Conservation (phyloP, 495 filamentous ascomycete genomes). For the Letharia lupina region DNA sequence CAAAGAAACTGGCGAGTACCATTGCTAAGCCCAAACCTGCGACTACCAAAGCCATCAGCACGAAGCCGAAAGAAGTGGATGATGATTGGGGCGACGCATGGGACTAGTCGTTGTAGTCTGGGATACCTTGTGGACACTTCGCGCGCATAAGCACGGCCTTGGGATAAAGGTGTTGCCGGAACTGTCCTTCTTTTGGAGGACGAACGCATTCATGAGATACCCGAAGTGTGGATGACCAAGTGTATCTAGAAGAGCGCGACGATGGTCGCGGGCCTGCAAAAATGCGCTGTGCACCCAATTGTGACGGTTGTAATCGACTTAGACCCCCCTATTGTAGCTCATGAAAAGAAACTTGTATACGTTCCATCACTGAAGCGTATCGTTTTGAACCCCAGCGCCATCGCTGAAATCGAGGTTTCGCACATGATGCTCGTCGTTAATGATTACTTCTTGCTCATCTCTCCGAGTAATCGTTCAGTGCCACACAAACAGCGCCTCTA, state of each 20-base stretch:
- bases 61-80: conserved; percentile 44
- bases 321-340: neutral
- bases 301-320: neutral
- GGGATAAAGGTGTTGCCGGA: neutral
- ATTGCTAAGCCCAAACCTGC: conserved; percentile 31
- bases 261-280: neutral
- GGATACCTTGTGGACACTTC: neutral
- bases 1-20: conserved; percentile 36
- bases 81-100: conserved; percentile 54
- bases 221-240: neutral
- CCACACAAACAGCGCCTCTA: conserved; percentile 89
- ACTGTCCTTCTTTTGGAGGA: neutral
- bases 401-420: conserved; percentile 9
- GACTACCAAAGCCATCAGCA: conserved; percentile 41
- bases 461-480: conserved; percentile 94
- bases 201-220: neutral
- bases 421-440: neutral
- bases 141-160: neutral
- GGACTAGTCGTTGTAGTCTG: conserved; percentile 30
- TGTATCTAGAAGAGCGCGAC: neutral
- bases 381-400: conserved; percentile 11
- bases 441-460: conserved; percentile 15
- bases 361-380: neutral
- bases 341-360: neutral
- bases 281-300: neutral